These are phyloP conservation scores for Boechera divaricarpa DNA, from an alignment of 345 rosid species.

Conservation along the genomic window DNA sequence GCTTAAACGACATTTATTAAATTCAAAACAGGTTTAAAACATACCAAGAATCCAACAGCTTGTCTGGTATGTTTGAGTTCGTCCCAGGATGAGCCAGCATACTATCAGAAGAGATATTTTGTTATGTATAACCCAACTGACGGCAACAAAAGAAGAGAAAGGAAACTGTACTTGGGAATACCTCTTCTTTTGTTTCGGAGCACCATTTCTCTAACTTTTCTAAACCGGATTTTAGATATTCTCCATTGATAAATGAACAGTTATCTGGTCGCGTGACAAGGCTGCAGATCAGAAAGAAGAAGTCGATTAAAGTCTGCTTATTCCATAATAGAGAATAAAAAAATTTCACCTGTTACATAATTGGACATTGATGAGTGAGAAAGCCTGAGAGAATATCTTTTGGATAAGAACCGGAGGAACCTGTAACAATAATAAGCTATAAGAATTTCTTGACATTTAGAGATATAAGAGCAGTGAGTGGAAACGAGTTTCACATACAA, in stretches of 20 bases:
- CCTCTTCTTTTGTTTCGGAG: constrained; percentile 86
- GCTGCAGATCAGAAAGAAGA: constrained; percentile 52
- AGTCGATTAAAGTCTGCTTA: constrained; percentile 20
- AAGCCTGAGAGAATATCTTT: constrained; percentile 88
- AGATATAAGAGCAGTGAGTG: constrained; percentile 25
- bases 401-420: constrained; percentile 88
- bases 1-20: background rate
- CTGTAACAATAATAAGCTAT: constrained; percentile 53
- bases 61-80: constrained; percentile 96
- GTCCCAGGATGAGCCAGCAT: constrained; percentile 86
- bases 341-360: constrained; percentile 79
- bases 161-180: constrained; percentile 30
- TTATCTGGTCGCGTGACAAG: constrained; percentile 96
- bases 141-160: constrained; percentile 2
- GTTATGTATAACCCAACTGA: constrained; percentile 4
- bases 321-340: constrained; percentile 12
- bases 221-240: constrained; percentile 87
- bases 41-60: constrained; percentile 96
- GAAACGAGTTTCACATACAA: constrained; percentile 58
- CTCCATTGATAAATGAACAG: constrained; percentile 98
- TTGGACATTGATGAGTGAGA: constrained; percentile 85
- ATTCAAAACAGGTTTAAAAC: constrained; percentile 30
- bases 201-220: constrained; percentile 97
- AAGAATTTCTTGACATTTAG: constrained; percentile 34
- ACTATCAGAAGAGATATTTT: constrained; percentile 50